Percentiles rank a stretch among this genome's conserved stretches.
Evolutionary conservation across 2,329 filamentous ascomycete genomes (phyloP).

Genomic region (Orbilia brochopaga): DNA sequence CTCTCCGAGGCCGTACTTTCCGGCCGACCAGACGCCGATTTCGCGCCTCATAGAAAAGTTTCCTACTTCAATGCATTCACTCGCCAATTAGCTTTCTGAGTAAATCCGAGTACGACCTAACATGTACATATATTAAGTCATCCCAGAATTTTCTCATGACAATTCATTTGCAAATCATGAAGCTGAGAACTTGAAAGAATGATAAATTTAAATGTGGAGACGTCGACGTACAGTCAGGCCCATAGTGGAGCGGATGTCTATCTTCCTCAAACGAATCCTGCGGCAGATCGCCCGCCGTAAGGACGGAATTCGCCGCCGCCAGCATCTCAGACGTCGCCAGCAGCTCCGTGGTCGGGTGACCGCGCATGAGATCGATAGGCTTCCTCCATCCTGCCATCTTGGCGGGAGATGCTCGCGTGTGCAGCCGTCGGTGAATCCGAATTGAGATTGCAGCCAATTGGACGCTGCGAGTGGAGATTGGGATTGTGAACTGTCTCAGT

Average conservation of each 20-base stretch:
- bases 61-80: constrained; percentile 32
- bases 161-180: no score
- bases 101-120: neutral
- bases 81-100: neutral
- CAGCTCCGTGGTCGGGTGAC: constrained; percentile 37
- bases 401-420: neutral
- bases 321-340: constrained; percentile 46
- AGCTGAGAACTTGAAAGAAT: no score
- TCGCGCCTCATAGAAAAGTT: constrained; percentile 51
- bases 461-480: neutral
- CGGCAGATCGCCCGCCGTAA: constrained; percentile 13
- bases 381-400: constrained; percentile 23
- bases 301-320: constrained; percentile 37
- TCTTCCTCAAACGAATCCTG: constrained; percentile 37
- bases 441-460: neutral
- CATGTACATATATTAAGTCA: no score
- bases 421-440: neutral
- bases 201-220: no score
- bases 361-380: constrained; percentile 42
- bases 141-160: no score
- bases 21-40: constrained; percentile 52
- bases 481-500: neutral
- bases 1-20: constrained; percentile 48
- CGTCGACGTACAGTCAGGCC: constrained; percentile 51
- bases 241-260: constrained; percentile 53